Evolutionary conservation across 176 grass and related monocot genomes (phyloP), one percentile per base, ranked within the genome.

Genomic region (sorghum (Sorghum bicolor)): DNA sequence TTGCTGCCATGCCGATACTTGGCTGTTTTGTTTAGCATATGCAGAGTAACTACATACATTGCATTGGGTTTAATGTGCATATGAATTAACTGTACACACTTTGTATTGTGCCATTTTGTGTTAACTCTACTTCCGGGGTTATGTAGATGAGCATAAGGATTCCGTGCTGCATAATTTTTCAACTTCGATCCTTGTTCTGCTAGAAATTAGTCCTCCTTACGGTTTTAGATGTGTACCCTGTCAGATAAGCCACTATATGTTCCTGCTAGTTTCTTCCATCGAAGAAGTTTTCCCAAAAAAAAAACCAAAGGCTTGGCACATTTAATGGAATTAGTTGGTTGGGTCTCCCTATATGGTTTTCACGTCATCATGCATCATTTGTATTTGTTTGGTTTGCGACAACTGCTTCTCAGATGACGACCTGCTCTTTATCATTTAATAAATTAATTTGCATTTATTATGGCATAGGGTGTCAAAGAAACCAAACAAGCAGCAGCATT

Each of bases 401-500:
- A 32, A 78, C 40, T 82, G 53, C 26, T 61, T 70, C 12, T 0
- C 8, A 29, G 17, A 79, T 83, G 67, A 68, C 73, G 65, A 66
- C 44, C 30, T 71, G 32, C 47, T 60, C 20, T 58, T 72, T 58
- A 74, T 19, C 13, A 44, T 1, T 53, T 79, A 70, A 8, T n/a
- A 66, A 67, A n/a, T 75, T 50, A 65, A 19, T 64, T 39, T 84
- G 13, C 19, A 72, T 87, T 90, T 64, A 17, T 84, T 76, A 67
- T 77, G 68, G 26, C 58, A 40, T 84, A 98, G 93, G 73, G 82
- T 89, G 50, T 64, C 92, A 65, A 98, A 82, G 53, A 92, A 71
- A 72, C 64, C 64, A 82, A 84, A 82, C 37, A 98, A 90, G 64
- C 85, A 98, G 30, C 91, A 98, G 28, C 93, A 93, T 90, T 86